phyloP scores from a whole-genome alignment of 441 rosid genomes.

The Populus hybrid region DNA sequence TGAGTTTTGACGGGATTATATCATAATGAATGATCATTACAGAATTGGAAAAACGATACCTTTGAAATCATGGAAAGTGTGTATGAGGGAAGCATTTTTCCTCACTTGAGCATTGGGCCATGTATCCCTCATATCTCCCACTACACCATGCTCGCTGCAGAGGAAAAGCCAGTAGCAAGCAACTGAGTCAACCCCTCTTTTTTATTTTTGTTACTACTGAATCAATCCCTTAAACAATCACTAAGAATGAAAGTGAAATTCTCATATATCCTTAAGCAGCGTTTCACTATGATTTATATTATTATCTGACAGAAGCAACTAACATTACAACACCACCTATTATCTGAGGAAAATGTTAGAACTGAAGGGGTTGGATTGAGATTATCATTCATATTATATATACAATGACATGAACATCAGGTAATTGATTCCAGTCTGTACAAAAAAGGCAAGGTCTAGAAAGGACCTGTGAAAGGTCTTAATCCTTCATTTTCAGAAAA shows the following conservation, averaged over 20 bases:
- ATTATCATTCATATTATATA: not conserved
- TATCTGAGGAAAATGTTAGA: not conserved
- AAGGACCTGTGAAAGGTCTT: not conserved
- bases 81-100: conserved; percentile 73
- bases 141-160: conserved; percentile 87
- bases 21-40: not conserved
- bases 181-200: not conserved
- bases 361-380: not conserved
- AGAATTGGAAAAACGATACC: conserved; percentile 35
- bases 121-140: conserved; percentile 94
- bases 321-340: too few relatives aligned
- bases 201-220: too few relatives aligned
- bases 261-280: not conserved
- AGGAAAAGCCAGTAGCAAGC: not conserved
- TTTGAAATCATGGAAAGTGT: conserved; percentile 88
- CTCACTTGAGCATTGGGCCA: conserved; percentile 87
- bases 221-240: not conserved
- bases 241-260: not conserved
- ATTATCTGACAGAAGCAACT: too few relatives aligned
- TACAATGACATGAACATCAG: not conserved
- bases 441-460: not conserved
- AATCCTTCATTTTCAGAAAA: not conserved
- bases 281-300: not conserved
- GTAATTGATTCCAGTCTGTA: not conserved
- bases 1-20: not conserved